Evolutionary conservation across 176 grass and related monocot species (phyloP), one percentile per base, ranked within the genome.

Genomic region (Calamus simplicifolius): DNA sequence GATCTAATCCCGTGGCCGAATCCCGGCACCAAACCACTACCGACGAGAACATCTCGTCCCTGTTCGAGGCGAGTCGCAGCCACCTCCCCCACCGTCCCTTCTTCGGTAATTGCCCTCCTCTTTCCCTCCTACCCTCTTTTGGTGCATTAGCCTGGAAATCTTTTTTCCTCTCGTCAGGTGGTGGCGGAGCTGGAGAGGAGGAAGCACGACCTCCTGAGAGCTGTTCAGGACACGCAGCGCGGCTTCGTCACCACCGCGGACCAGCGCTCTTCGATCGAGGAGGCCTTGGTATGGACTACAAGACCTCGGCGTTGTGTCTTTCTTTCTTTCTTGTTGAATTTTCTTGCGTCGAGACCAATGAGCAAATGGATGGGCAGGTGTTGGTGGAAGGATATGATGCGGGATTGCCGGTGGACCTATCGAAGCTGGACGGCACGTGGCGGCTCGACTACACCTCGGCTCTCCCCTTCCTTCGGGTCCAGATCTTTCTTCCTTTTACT

Each of bases 371-470:
- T 43, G 52, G 62, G 38, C 51, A 96, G 92, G 92, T 97, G 48
- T 70, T 50, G 62, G 78, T 97, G 64, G 92, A 97, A 72, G 68
- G 85, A 69, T 83, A 85, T 29, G 81, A 69, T 59, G 75, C 77
- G 6, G 80, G 80, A 15, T 68, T 19, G 15, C 67, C 75, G 55
- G 57, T 97, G 27, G 84, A 91, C 66, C 86, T 97, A 16, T 56
- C 76, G 1, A 72, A 54, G 51, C 80, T 97, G 58, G 87, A 97
- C 50, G 83, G 87, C n/a, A 90, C 87, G 1, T 97, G 92, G 92
- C 79, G 92, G 78, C 64, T 97, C 52, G 85, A 89, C 58, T 97
- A 90, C 75, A 97, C 87, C 2, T 88, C 92, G 18, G 87, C 87
- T 2, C 81, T 97, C 15, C 83, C 92, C 12, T 72, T 85, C 23